Percentiles rank a stretch among this genome's conserved stretches.
Conservation (phyloP, 2,329 filamentous ascomycete genomes). For the Sarocladium strictum region DNA sequence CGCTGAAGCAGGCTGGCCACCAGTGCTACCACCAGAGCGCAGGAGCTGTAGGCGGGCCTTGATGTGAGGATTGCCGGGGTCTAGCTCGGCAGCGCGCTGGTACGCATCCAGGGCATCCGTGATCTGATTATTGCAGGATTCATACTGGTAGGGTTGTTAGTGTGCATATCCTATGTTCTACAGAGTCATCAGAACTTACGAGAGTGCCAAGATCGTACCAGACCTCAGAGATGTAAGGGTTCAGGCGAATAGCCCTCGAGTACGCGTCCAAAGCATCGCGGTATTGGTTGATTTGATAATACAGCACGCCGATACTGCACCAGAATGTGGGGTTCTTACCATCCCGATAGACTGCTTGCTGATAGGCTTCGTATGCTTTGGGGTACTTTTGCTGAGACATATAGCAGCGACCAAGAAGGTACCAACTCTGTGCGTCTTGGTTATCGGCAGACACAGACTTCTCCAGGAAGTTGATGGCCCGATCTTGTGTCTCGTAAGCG, state of each 20-base stretch:
- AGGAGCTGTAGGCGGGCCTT: slow-evolving; percentile 89
- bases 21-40: slow-evolving; percentile 70
- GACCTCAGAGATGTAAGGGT: slow-evolving; percentile 97
- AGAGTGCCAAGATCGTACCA: slow-evolving; percentile 98
- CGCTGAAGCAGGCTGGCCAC: slow-evolving; percentile 65
- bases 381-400: slow-evolving; percentile 99
- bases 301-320: slow-evolving; percentile 98
- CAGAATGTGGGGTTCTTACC: slow-evolving; percentile 97
- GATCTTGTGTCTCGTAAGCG: slow-evolving; percentile 86
- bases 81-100: slow-evolving; percentile 86
- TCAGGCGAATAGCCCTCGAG: slow-evolving; percentile 90
- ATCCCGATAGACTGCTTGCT: slow-evolving; percentile 97
- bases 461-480: slow-evolving; percentile 93
- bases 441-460: slow-evolving; percentile 94
- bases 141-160: slow-evolving; percentile 59
- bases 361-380: slow-evolving; percentile 97
- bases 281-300: slow-evolving; percentile 99
- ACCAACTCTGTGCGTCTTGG: slow-evolving; percentile 96
- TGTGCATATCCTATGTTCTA: background rate
- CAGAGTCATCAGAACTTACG: slow-evolving; percentile 48
- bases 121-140: slow-evolving; percentile 98
- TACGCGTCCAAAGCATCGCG: slow-evolving; percentile 96
- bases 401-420: slow-evolving; percentile 93
- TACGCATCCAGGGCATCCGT: slow-evolving; percentile 95
- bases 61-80: slow-evolving; percentile 90